Conservation (phyloP, 768 basidiomycete genomes). For the Krasilnikovozyma curviuscula region DNA sequence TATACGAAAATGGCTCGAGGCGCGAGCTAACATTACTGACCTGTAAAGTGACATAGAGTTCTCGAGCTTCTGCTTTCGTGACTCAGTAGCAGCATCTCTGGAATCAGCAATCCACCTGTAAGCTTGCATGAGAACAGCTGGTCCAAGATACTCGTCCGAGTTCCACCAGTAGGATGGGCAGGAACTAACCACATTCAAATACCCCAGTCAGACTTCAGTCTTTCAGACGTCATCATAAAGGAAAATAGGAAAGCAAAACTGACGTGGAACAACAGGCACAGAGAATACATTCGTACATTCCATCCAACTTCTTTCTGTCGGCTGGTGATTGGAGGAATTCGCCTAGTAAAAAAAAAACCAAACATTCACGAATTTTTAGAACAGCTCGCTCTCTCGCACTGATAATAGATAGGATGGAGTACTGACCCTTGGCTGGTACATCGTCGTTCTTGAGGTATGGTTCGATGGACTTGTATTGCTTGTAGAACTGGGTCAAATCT, state of each 20-base stretch:
- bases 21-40: too few species aligned
- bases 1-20: too few species aligned
- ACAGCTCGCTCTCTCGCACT: not conserved
- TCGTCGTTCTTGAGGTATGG: conserved; percentile 89
- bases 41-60: conserved; percentile 93
- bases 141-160: conserved; percentile 93
- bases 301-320: conserved; percentile 85
- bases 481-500: conserved; percentile 59
- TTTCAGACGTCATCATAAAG: too few species aligned
- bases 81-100: conserved; percentile 52
- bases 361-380: not conserved
- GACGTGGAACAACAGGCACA: conserved; percentile 98
- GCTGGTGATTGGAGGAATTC: conserved; percentile 81
- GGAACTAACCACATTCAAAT: too few species aligned
- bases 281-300: conserved; percentile 64
- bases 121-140: conserved; percentile 87
- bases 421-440: conserved; percentile 43
- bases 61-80: conserved; percentile 79
- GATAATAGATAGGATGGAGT: not conserved
- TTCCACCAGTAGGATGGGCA: conserved; percentile 99
- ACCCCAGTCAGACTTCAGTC: too few species aligned
- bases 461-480: conserved; percentile 99
- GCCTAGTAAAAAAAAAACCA: not conserved
- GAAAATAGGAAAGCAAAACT: too few species aligned
- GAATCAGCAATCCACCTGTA: conserved; percentile 98